These are phyloP conservation scores for Globisporangium barbulae DNA, from an alignment of 352 stramenopile genomes.

Conservation along the genomic window DNA sequence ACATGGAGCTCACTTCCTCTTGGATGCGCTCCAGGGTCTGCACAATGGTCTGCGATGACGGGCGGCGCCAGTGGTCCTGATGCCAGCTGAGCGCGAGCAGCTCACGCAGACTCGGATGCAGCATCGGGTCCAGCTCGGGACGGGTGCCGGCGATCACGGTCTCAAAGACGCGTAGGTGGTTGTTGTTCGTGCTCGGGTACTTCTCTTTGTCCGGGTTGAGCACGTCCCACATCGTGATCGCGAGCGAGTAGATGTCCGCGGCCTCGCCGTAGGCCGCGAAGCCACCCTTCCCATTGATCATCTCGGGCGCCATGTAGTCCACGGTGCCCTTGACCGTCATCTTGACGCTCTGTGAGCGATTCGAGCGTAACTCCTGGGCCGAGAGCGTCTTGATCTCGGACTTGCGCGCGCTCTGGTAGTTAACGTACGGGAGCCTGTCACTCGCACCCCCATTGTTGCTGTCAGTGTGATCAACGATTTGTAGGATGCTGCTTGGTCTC, in stretches of 20 bases:
- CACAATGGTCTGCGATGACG: constrained; percentile 42
- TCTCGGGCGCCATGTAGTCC: constrained; percentile 58
- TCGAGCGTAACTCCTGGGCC: neutral
- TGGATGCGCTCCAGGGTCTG: constrained; percentile 41
- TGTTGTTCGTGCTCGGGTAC: constrained; percentile 18
- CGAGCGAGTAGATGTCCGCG: constrained; percentile 48
- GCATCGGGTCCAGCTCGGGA: constrained; percentile 29
- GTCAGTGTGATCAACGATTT: neutral
- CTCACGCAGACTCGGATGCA: constrained; percentile 30
- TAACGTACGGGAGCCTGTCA: neutral
- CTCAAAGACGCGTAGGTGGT: constrained; percentile 39
- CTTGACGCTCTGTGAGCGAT: neutral
- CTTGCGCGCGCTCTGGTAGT: neutral
- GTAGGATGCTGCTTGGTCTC: neutral
- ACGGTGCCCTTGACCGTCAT: constrained; percentile 27
- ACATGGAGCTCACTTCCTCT: constrained; percentile 37
- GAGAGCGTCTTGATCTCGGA: constrained; percentile 2
- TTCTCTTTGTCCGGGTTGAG: constrained; percentile 26
- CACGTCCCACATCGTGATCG: constrained; percentile 56
- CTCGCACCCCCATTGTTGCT: neutral
- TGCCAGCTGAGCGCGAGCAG: constrained; percentile 44
- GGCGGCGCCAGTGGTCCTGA: constrained; percentile 30
- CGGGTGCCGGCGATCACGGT: constrained; percentile 37
- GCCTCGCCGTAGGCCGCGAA: constrained; percentile 33
- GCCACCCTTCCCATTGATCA: constrained; percentile 36